phyloP scores from a whole-genome alignment of 352 stramenopile species.

The Phytopythium helicoides region DNA sequence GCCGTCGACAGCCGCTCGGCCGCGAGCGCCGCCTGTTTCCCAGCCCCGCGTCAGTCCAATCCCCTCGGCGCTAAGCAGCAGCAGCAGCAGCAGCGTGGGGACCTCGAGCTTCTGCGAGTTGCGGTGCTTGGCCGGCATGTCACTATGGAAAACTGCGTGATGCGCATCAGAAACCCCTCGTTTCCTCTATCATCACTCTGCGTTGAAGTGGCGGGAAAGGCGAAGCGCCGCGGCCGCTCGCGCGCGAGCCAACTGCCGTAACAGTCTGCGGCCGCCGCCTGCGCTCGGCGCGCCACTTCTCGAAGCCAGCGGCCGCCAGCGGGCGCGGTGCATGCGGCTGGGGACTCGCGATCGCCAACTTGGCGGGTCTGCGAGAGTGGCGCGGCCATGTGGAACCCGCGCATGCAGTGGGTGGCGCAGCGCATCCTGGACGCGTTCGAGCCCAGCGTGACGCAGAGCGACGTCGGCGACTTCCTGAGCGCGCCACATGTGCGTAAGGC shows the following conservation, averaged over 20 bases:
- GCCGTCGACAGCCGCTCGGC: neutral
- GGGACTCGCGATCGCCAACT: no score
- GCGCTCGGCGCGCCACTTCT: no score
- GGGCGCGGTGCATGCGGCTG: no score
- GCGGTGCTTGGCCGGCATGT: slow-evolving; percentile 1
- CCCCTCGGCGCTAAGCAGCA: neutral
- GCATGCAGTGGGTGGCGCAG: slow-evolving; percentile 81
- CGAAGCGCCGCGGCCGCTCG: no score
- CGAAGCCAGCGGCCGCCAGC: no score
- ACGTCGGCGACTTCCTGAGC: slow-evolving; percentile 69
- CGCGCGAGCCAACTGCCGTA: no score
- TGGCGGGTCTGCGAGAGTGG: neutral
- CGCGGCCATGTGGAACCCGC: slow-evolving; percentile 59
- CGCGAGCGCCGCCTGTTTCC: neutral
- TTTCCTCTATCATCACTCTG: no score
- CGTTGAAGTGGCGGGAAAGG: no score
- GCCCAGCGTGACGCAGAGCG: slow-evolving; percentile 39
- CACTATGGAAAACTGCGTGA: no score
- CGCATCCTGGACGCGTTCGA: slow-evolving; percentile 83
- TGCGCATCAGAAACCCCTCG: no score
- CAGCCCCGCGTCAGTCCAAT: neutral
- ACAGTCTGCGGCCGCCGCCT: no score
- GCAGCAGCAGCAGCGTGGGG: neutral
- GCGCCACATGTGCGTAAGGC: slow-evolving; percentile 48
- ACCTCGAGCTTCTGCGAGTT: slow-evolving; percentile 2